Evolutionary conservation across 106 monocot species (phyloP).

Genomic region (Dactylorhiza incarnata): DNA sequence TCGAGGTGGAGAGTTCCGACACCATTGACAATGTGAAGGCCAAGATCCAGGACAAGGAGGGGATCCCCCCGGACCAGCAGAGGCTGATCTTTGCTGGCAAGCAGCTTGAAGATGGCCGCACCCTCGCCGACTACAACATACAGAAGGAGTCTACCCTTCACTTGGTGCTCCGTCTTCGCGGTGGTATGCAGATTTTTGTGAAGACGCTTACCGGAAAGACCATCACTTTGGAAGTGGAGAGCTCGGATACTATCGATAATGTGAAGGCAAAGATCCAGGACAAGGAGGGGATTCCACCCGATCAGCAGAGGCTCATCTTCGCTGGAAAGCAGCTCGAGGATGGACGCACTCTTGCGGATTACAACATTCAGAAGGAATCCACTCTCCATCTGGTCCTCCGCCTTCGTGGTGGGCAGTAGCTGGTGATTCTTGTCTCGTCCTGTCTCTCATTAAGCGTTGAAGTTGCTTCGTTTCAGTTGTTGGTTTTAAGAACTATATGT

Average conservation of each 20-base stretch:
- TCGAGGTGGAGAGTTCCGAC: no score
- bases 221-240: not conserved
- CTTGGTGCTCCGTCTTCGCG: conserved; percentile 2
- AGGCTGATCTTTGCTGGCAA: conserved; percentile 7
- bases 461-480: no score
- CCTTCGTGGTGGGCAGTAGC: conserved; percentile 1
- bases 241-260: no score
- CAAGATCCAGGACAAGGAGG: conserved; percentile 4
- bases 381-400: conserved; percentile 7
- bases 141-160: conserved; percentile 5
- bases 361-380: conserved; percentile 4
- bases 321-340: conserved; percentile 3
- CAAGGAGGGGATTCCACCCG: no score
- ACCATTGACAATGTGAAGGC: not conserved
- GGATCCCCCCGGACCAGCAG: conserved; percentile 1
- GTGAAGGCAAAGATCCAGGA: no score
- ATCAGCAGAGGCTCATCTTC: no score
- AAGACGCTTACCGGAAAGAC: conserved; percentile 2
- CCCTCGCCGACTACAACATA: conserved; percentile 1
- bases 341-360: not conserved
- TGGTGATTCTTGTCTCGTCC: not conserved
- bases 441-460: not conserved
- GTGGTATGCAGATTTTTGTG: conserved; percentile 6
- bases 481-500: no score
- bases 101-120: conserved; percentile 5